Conservation (phyloP, 495 filamentous ascomycete genomes). For the Geopyxis carbonaria region DNA sequence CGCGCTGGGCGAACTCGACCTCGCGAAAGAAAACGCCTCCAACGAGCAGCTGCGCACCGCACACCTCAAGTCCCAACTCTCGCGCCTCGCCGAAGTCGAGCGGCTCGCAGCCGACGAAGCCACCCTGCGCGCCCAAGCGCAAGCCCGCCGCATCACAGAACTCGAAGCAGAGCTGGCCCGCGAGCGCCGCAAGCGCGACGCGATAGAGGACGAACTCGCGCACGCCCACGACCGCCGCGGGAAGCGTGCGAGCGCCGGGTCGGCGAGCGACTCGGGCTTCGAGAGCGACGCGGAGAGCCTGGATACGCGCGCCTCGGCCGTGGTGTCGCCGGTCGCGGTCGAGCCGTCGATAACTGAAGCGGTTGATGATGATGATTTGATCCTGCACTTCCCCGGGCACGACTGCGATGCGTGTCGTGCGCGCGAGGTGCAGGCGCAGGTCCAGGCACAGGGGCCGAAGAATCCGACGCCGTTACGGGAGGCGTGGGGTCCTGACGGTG, state of each 20-base stretch:
- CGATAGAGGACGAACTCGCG: slow-evolving; percentile 10
- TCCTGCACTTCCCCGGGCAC: neutral
- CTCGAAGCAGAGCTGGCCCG: slow-evolving; percentile 13
- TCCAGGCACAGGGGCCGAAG: slow-evolving; percentile 9
- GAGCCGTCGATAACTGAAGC: neutral
- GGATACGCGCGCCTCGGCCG: slow-evolving; percentile 13
- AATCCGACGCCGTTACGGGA: slow-evolving; percentile 20
- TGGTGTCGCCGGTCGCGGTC: slow-evolving; percentile 13
- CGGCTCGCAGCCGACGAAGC: slow-evolving; percentile 10
- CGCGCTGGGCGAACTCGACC: slow-evolving; percentile 11
- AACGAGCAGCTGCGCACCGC: slow-evolving; percentile 10
- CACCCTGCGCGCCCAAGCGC: slow-evolving; percentile 12
- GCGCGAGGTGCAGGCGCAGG: neutral
- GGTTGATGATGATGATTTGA: neutral
- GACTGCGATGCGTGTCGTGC: slow-evolving; percentile 2
- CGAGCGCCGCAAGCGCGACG: slow-evolving; percentile 11
- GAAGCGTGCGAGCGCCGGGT: slow-evolving; percentile 13
- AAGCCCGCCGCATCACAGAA: slow-evolving; percentile 15
- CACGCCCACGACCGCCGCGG: slow-evolving; percentile 6
- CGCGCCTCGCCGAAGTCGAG: slow-evolving; percentile 13
- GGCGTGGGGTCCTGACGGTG: slow-evolving; percentile 11
- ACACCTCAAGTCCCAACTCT: slow-evolving; percentile 19
- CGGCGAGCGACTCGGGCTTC: slow-evolving; percentile 19
- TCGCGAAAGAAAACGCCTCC: slow-evolving; percentile 12
- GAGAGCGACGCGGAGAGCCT: slow-evolving; percentile 21